phyloP scores from a whole-genome alignment of 1,139 yeast genomes.

The Kodamaea sp. region DNA sequence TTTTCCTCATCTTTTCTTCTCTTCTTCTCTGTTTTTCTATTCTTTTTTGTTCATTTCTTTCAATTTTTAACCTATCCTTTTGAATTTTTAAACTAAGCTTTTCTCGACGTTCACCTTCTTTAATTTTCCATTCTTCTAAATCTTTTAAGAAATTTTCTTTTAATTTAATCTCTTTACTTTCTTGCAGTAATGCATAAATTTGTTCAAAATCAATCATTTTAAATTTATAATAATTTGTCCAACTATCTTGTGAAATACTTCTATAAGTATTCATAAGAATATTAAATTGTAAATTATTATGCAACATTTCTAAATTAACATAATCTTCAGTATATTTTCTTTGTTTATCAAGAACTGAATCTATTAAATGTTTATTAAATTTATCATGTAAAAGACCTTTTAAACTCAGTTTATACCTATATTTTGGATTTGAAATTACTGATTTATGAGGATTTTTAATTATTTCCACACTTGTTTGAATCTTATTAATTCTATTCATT shows the following conservation, averaged over 20 bases:
- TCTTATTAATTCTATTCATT: slow-evolving; percentile 37
- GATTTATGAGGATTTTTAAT: slow-evolving; percentile 16
- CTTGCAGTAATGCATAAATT: slow-evolving; percentile 21
- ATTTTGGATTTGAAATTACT: slow-evolving; percentile 1
- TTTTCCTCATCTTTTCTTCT: slow-evolving; percentile 5
- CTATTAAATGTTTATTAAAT: slow-evolving; percentile 32
- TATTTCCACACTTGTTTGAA: slow-evolving; percentile 20
- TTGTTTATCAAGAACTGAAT: slow-evolving; percentile 28
- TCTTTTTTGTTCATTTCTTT: slow-evolving; percentile 14
- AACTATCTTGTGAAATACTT: slow-evolving; percentile 38
- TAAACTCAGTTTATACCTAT: slow-evolving; percentile 24
- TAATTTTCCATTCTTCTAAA: slow-evolving; percentile 18
- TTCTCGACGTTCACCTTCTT: slow-evolving; percentile 19
- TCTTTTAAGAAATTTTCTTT: slow-evolving; percentile 13
- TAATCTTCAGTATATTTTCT: slow-evolving; percentile 35
- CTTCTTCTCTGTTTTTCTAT: slow-evolving; percentile 7
- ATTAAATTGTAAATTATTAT: slow-evolving; percentile 42
- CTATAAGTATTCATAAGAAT: slow-evolving; percentile 40
- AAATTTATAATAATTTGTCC: slow-evolving; percentile 39
- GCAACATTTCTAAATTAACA: slow-evolving; percentile 43
- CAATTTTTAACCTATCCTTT: slow-evolving; percentile 12
- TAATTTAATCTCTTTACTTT: slow-evolving; percentile 10
- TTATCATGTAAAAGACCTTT: slow-evolving; percentile 41
- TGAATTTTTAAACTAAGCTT: slow-evolving; percentile 12
- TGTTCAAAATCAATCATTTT: slow-evolving; percentile 42